These are phyloP conservation scores for Plasmodium chabaudi DNA, from an alignment of 169 alveolate species.

Conservation along the genomic window DNA sequence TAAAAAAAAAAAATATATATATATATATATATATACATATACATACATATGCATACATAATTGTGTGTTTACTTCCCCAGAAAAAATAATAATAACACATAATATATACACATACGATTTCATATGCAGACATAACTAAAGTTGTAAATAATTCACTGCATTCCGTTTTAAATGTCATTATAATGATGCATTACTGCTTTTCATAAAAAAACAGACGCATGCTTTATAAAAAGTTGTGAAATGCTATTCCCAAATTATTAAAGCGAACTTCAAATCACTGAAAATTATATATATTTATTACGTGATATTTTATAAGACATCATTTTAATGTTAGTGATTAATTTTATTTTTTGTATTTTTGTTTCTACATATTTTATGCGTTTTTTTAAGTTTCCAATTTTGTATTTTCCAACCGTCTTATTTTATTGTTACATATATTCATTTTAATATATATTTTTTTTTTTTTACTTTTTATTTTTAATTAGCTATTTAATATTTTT, in stretches of 20 bases:
- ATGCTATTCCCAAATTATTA: not conserved
- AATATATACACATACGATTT: slow-evolving; percentile 5
- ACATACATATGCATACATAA: not conserved
- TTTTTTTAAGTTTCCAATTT: not conserved
- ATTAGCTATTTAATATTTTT: not conserved
- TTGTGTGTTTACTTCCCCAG: slow-evolving; percentile 7
- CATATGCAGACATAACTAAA: slow-evolving; percentile 9
- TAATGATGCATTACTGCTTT: not conserved
- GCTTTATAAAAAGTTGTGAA: slow-evolving; percentile 17
- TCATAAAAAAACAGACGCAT: slow-evolving; percentile 3
- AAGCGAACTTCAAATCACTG: not conserved
- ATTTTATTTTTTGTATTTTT: not conserved
- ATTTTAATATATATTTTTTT: not conserved
- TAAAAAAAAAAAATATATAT: no score
- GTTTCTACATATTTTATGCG: not conserved
- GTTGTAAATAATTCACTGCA: not conserved
- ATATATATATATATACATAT: no score
- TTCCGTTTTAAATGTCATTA: not conserved
- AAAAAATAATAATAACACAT: slow-evolving; percentile 1
- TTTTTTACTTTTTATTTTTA: not conserved
- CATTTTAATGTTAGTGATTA: not conserved
- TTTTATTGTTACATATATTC: not conserved
- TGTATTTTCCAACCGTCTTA: not conserved
- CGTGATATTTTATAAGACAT: not conserved
- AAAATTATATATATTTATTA: not conserved